These are phyloP conservation scores for Spizellomyces sp. DNA, from an alignment of 192 early-diverging fungal genomes.

Conservation along the genomic window DNA sequence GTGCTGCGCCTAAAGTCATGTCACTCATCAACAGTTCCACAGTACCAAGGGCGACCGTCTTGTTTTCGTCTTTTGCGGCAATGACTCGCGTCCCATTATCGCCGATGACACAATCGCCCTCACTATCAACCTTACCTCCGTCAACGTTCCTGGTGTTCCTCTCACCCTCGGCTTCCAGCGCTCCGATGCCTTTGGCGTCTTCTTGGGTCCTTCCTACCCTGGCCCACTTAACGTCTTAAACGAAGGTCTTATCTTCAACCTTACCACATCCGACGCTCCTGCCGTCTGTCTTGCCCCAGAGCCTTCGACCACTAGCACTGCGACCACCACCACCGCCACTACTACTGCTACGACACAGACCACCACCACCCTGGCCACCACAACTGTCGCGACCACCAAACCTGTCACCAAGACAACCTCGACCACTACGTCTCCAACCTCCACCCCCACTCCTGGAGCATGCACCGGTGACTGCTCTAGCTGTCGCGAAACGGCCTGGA, in stretches of 20 bases:
- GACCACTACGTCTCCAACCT: constrained; percentile 6
- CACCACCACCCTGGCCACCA: constrained; percentile 1
- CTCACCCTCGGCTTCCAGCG: constrained; percentile 24
- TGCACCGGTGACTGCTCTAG: neutral
- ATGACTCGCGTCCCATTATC: neutral
- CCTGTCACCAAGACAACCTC: neutral
- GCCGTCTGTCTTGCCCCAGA: constrained; percentile 5
- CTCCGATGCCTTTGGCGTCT: constrained; percentile 6
- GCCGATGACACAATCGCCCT: constrained; percentile 12
- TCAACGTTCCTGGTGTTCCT: constrained; percentile 8
- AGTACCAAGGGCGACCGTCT: constrained; percentile 21
- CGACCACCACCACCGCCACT: constrained; percentile 4
- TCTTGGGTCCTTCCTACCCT: constrained; percentile 23
- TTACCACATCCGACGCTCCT: constrained; percentile 2
- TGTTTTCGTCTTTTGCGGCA: constrained; percentile 22
- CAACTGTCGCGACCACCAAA: constrained; percentile 17
- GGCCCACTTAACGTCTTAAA: constrained; percentile 1
- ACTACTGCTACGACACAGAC: neutral
- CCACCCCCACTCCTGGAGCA: constrained; percentile 11
- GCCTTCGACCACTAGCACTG: constrained; percentile 1
- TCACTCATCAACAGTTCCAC: no score
- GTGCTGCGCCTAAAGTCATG: no score
- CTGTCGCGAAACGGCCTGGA: constrained; percentile 17
- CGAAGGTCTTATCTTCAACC: constrained; percentile 26
- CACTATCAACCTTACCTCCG: constrained; percentile 6